Base-by-base conservation (phyloP, 305 asterid species). In the Fraxinus greggii region DNA sequence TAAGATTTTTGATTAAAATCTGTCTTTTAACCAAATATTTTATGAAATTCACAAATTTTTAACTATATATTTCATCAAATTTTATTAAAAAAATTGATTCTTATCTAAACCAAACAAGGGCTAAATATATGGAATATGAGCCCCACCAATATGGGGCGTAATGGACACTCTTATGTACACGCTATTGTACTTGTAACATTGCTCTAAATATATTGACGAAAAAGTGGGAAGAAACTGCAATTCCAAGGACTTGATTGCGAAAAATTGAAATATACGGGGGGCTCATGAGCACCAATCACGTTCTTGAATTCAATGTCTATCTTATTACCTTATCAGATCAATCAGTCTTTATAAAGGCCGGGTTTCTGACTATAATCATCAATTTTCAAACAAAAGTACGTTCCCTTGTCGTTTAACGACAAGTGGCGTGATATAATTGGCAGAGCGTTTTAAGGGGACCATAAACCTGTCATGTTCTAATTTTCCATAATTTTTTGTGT, bases 361-460 rank as follows among this genome's bases (percentile, higher is more conserved):
- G 29, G 15, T 9, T 21, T 51, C 24, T 51, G 24, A 10, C 88
- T 79, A 77, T 36, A 73, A 76, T 88, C 83, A 82, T 84, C 76
- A 88, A 81, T 83, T 80, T 78, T 45, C 84, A 76, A 75, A 79
- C 83, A 51, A 81, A 84, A 86, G 86, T 21, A 24, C 33, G 32
- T 24, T 29, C n/a, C 67, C 28, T 51, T 19, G 28, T 63, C 72
- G 33, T 9, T 63, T 23, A 7, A 7, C 28, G 32, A 63, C 33
- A 21, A 4, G 72, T 23, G 72, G 72, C 72, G 3, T 9, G 72
- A 10, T 23, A 63, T 63, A 21, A 63, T 63, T 63, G 72, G 72
- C 67, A 56, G 9, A 21, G 61, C 2, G 3, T 17, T 51, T 54
- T 1, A 15, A 48, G 23, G 61, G 61, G 61, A 48, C 61, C 61